phyloP scores from a whole-genome alignment of 2,329 filamentous ascomycete species.

The Arachnomyces sp. region DNA sequence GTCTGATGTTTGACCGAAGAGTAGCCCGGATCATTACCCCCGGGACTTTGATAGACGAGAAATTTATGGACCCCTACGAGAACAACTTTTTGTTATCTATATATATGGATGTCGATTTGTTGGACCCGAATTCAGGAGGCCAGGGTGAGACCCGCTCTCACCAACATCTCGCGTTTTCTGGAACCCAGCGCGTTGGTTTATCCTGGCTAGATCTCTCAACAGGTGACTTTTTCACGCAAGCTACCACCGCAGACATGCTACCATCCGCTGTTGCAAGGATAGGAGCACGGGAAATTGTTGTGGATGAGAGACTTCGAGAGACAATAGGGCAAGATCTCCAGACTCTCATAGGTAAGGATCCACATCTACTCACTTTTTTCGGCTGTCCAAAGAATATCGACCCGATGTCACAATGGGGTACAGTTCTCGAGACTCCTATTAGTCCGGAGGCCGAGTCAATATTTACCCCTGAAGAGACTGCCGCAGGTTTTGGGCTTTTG shows the following conservation, averaged over 20 bases:
- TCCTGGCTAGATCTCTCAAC: constrained; percentile 95
- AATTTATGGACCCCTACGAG: constrained; percentile 88
- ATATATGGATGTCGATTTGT: constrained; percentile 43
- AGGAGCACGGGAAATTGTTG: constrained; percentile 73
- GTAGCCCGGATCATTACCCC: constrained; percentile 87
- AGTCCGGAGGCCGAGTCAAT: constrained; percentile 42
- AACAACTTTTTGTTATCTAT: constrained; percentile 90
- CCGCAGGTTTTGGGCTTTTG: constrained; percentile 72
- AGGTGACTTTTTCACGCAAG: constrained; percentile 85
- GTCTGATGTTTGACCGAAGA: constrained; percentile 73
- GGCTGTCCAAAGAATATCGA: constrained; percentile 37
- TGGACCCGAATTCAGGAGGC: constrained; percentile 1
- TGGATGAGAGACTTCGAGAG: constrained; percentile 57
- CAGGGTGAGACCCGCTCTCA: constrained; percentile 17
- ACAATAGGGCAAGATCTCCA: constrained; percentile 56
- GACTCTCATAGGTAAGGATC: constrained; percentile 64
- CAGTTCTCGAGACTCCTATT: constrained; percentile 70
- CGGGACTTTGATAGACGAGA: constrained; percentile 92
- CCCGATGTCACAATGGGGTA: constrained; percentile 58
- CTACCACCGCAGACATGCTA: constrained; percentile 61
- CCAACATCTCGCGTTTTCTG: constrained; percentile 23
- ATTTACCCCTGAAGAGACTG: constrained; percentile 63
- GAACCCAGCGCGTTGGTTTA: constrained; percentile 56
- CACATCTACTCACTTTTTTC: constrained; percentile 68
- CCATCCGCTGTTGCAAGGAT: constrained; percentile 78